Evolutionary conservation across 2,329 filamentous ascomycete genomes (phyloP), one percentile per base, ranked within the genome.

Genomic region (Aspergillus melleus): DNA sequence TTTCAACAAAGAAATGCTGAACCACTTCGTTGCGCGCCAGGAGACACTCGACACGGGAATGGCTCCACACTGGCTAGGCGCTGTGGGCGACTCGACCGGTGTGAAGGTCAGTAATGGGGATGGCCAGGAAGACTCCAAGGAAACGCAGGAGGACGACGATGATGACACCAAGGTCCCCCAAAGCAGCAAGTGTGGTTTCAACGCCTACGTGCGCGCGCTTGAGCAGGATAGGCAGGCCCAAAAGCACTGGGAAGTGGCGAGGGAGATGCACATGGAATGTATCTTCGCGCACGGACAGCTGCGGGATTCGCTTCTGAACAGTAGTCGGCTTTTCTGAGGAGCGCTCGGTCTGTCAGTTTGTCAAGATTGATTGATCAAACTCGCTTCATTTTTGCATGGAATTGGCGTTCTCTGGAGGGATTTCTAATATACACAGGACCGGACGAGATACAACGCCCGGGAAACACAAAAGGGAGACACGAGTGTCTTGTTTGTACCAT

Each of bases 1-100:
- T 2, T 88, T 85, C 69, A 84, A 85, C 64, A 74, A 77, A 32
- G 78, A 73, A 16, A 84, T 88, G 75, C 75, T 86, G 10, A 73
- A 75, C 3, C 83, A 88, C 63, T 87, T 88, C 67, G 77, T 77
- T 14, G 76, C 78, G 1, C 78, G 85, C 32, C 81, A 84, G 62
- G 77, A 79, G 12, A 77, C 79, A 19, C 75, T 79, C 16, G 74
- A 79, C 63, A 80, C 71, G 20, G 79, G 74, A 26, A 80, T 77
- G 61, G 75, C 73, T 0, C 74, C 74, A 3, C 74, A 74, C 53
- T 87, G 84, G 80, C 78, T 87, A 39, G 79, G 79, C 39, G 79
- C 82, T 2, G 74, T 79, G 8, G 84, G 84, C 4, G 83, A 85
- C 61, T 74, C 75, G 1, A 53, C 66, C 2, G 68, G 71, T 44